A percentile compares a stretch with the other conserved stretches of the same genome.
Conservation (phyloP, 352 stramenopile species). For the Pythium diclinum region DNA sequence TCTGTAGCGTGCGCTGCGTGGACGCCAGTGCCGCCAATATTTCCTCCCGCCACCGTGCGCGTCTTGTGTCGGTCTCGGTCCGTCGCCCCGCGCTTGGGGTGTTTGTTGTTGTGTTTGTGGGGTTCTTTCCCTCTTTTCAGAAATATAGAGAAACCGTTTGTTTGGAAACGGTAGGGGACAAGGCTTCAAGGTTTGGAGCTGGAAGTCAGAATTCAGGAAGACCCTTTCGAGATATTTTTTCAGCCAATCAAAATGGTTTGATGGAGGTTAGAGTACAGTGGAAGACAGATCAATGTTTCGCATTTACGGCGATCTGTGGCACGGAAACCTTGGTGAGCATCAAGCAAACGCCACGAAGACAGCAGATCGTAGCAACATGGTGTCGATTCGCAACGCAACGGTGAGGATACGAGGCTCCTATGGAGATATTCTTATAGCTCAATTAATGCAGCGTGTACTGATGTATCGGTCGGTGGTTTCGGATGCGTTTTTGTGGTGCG, state of each 20-base stretch:
- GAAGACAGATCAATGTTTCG: constrained; percentile 19
- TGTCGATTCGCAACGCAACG: constrained; percentile 95
- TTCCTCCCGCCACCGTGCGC: background rate
- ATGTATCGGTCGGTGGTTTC: background rate
- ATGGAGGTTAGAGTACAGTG: constrained; percentile 3
- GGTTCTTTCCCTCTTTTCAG: constrained; percentile 13
- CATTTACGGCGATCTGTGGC: constrained; percentile 13
- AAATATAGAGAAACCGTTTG: constrained; percentile 14
- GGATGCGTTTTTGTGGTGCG: background rate
- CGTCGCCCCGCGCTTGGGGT: background rate
- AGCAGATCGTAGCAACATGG: constrained; percentile 62
- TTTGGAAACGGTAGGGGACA: background rate
- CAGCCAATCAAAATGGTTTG: background rate
- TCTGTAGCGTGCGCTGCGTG: background rate
- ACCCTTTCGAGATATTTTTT: background rate
- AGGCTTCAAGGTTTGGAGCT: background rate
- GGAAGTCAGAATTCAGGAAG: background rate
- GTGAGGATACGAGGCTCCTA: constrained; percentile 30
- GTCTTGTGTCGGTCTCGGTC: background rate
- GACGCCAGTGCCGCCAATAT: background rate
- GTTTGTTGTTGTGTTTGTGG: constrained; percentile 3
- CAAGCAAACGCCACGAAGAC: constrained; percentile 22
- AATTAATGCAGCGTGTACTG: background rate
- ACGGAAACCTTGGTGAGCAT: constrained; percentile 16
- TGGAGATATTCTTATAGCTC: background rate